Conservation (phyloP, 2,329 filamentous ascomycete species). For the Fusarium nisikadoi region DNA sequence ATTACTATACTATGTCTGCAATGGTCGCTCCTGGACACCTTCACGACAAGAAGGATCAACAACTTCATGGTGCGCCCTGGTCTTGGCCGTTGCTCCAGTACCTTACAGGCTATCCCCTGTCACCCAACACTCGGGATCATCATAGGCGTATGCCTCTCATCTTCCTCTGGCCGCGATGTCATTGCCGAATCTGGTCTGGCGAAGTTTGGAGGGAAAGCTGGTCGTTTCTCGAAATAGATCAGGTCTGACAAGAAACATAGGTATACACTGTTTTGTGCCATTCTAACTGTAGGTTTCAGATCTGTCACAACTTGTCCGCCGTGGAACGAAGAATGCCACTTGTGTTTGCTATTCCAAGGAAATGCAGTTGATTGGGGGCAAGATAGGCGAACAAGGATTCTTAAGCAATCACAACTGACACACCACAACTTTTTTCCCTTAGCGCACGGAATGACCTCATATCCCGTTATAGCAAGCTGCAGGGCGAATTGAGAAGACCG, state of each 20-base stretch:
- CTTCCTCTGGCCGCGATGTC: neutral
- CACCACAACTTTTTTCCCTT: neutral
- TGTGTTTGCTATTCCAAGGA: neutral
- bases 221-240: neutral
- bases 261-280: neutral
- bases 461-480: slow-evolving; percentile 1
- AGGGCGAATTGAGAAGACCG: neutral
- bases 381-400: slow-evolving; percentile 1
- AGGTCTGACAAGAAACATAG: neutral
- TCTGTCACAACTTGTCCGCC: neutral
- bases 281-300: neutral
- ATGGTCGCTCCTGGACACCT: neutral
- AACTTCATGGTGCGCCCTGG: neutral
- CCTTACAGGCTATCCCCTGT: neutral
- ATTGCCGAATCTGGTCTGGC: neutral
- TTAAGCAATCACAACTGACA: neutral
- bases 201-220: neutral
- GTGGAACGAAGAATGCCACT: neutral
- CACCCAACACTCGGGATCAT: neutral
- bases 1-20: neutral
- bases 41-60: slow-evolving; percentile 1
- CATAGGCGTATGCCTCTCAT: neutral
- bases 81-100: neutral
- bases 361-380: slow-evolving; percentile 5
- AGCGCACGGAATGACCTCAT: slow-evolving; percentile 13